These are phyloP conservation scores for Penicillium sp. DNA, from an alignment of 2,329 filamentous ascomycete genomes.

Conservation along the genomic window DNA sequence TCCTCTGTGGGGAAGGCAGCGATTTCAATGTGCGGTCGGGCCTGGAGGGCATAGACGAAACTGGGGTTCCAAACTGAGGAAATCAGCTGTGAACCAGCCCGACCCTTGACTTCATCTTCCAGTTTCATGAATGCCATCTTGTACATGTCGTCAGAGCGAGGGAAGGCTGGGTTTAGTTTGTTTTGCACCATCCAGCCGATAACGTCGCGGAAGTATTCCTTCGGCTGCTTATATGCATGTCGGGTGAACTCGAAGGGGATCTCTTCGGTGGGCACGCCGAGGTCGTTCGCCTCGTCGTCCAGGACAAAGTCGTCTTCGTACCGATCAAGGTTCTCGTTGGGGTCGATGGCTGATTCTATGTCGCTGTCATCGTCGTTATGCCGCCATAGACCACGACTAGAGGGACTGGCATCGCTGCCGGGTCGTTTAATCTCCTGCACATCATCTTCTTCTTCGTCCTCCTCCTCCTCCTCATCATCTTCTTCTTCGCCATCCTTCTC, in stretches of 20 bases:
- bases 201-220: conserved; percentile 70
- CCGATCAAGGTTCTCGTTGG: conserved; percentile 50
- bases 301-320: conserved; percentile 65
- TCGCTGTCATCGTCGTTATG: conserved; percentile 30
- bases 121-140: conserved; percentile 67
- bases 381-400: conserved; percentile 4
- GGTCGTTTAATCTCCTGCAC: conserved; percentile 10
- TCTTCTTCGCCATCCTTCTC: conserved; percentile 11
- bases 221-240: conserved; percentile 64
- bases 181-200: conserved; percentile 81
- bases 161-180: conserved; percentile 70
- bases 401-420: conserved; percentile 1
- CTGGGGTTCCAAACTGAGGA: conserved; percentile 67
- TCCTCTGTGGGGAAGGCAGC: conserved; percentile 45
- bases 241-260: conserved; percentile 69
- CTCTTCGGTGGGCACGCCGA: conserved; percentile 56
- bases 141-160: conserved; percentile 63
- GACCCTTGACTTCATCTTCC: conserved; percentile 66
- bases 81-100: conserved; percentile 68
- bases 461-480: conserved; percentile 6
- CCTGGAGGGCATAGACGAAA: conserved; percentile 65
- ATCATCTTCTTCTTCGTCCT: conserved; percentile 18
- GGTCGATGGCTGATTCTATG: conserved; percentile 26
- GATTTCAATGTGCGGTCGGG: conserved; percentile 61
- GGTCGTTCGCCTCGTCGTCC: conserved; percentile 58